Evolutionary conservation across 208 protist species (phyloP).

Genomic region (Vickermania spadyakhi): DNA sequence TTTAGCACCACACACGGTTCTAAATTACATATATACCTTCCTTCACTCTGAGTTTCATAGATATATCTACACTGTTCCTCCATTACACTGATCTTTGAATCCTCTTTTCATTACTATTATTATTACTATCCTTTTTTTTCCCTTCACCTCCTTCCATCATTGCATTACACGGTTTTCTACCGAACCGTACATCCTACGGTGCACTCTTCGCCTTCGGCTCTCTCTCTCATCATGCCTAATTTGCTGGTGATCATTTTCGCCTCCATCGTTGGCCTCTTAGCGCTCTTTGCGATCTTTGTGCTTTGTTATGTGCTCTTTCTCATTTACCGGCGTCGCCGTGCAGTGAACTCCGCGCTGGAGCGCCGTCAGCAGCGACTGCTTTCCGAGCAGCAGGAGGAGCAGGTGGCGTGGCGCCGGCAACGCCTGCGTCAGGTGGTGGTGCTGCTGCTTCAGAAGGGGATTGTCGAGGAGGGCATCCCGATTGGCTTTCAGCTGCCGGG

Average conservation of each 20-base stretch:
- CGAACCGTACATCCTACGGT: too few relatives aligned
- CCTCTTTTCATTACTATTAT: too few relatives aligned
- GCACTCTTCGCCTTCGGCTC: too few relatives aligned
- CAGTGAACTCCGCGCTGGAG: neutral
- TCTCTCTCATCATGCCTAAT: too few relatives aligned
- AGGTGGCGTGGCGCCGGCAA: constrained; percentile 25
- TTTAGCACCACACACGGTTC: too few relatives aligned
- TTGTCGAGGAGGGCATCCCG: constrained; percentile 24
- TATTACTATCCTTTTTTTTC: too few relatives aligned
- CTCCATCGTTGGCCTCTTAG: neutral
- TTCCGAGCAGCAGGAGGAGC: constrained; percentile 12
- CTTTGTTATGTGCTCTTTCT: neutral
- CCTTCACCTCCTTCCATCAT: too few relatives aligned
- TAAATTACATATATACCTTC: too few relatives aligned
- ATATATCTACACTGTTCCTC: too few relatives aligned
- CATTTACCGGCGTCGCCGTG: neutral
- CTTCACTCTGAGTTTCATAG: too few relatives aligned
- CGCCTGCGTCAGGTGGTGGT: constrained; percentile 38
- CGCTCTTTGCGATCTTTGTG: neutral
- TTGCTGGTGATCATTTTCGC: neutral
- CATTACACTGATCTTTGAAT: too few relatives aligned
- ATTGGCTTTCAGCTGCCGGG: constrained; percentile 26
- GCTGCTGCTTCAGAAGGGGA: constrained; percentile 29
- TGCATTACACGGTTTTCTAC: too few relatives aligned
- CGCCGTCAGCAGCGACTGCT: neutral